Evolutionary conservation across 164 flowering plant species (phyloP).

Genomic region (Vitis cinerea): DNA sequence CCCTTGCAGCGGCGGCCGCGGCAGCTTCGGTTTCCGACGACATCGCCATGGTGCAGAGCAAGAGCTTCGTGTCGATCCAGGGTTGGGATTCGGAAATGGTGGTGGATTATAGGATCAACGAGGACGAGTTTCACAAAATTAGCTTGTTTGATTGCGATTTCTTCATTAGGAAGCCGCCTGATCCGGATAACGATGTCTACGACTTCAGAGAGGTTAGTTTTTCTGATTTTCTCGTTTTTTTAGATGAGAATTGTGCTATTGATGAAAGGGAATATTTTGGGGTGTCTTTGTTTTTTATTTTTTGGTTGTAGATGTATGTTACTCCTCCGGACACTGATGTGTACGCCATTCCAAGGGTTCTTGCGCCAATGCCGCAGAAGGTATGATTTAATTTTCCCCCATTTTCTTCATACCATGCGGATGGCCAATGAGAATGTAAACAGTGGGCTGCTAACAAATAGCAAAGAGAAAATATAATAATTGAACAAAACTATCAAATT

Average conservation of each 20-base stretch:
- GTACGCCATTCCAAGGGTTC: conserved; percentile 85
- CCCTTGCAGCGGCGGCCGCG: conserved; percentile 17
- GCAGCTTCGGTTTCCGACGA: conserved; percentile 36
- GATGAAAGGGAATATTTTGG: conserved; percentile 9
- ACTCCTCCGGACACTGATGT: conserved; percentile 97
- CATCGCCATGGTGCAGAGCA: conserved; percentile 62
- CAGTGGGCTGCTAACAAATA: too few species aligned
- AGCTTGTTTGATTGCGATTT: conserved; percentile 83
- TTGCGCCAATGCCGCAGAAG: conserved; percentile 95
- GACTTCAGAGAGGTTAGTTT: conserved; percentile 63
- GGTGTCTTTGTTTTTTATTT: background rate
- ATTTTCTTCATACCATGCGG: too few species aligned
- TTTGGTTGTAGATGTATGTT: conserved; percentile 78
- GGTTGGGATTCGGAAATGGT: conserved; percentile 91
- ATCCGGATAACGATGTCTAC: conserved; percentile 87
- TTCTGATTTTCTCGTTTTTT: background rate
- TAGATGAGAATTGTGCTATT: background rate
- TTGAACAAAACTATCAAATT: too few species aligned
- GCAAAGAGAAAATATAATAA: too few species aligned
- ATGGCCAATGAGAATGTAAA: too few species aligned
- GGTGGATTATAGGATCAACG: conserved; percentile 84
- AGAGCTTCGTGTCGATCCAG: conserved; percentile 70
- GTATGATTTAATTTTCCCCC: background rate
- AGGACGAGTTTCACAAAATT: conserved; percentile 93
- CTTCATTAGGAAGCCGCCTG: conserved; percentile 91